Base-by-base conservation (phyloP, 108 stramenopile genomes). In the Mediolabrus comicus region DNA sequence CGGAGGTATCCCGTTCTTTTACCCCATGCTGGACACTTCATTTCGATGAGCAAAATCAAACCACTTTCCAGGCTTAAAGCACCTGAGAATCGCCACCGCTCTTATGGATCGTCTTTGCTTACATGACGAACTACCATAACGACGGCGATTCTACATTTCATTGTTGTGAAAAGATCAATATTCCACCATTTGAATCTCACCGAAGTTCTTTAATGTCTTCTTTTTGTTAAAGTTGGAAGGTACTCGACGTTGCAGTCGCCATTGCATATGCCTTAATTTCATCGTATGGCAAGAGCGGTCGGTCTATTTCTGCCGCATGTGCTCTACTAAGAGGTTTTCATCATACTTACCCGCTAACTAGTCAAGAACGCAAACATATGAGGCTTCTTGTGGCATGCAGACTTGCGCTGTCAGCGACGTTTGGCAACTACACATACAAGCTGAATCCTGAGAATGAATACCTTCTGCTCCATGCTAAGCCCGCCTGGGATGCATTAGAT, bases 41-140 rank as follows among this genome's bases (percentile, higher is more conserved):
- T 86, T 87, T 92, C 91, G 59, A 87, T 73, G 87, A 91, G 94
- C 91, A 65, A 95, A 35, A 95, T 25, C 55, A 82, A 95, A 87
- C 80, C 91, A 81, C 64, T 71, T 77, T 38, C 77, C 83, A 85
- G 88, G 80, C 82, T 91, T 95, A 95, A 95, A 91, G 89, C 94
- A 79, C 87, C 86, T 87, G 85, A 90, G 53, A 53, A 89, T 56
- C 74, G 86, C 85, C 89, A 85, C 75, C 94, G 94, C 91, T 95
- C 91, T 94, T 90, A 91, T 91, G 87, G 78, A 78, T 74, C 72
- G 60, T 70, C 63, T 51, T 60, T 57, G 58, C 56, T 22, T 69
- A 72, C 64, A 74, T 81, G 77, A 74, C 26, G 84, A 65, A 59
- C 59, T 59, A 8, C 71, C 88, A 84, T 92, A 88, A 94, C 92